Evolutionary conservation across 306 rosid species (phyloP), one percentile per base, ranked within the genome.

Genomic region (Medicago lupulina): DNA sequence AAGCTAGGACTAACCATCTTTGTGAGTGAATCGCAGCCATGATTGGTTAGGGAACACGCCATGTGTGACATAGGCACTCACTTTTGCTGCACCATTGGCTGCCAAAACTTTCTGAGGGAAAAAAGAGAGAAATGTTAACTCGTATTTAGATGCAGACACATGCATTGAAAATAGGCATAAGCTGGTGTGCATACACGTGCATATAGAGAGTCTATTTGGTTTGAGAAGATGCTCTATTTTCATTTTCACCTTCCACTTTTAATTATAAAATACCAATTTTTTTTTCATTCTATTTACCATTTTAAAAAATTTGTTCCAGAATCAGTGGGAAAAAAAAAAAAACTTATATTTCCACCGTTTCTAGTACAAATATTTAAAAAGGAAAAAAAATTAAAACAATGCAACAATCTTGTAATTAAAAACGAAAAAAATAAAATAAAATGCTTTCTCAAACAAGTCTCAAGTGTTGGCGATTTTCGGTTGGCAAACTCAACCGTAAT

Each of bases 31-130:
- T 74, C 88, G 84, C 81, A 83, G 85, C 97, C 97, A 94, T 18
- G 95, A 91, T 39, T 73, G 75, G 73, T 90, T 90, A 13, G 98
- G 98, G 83, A 94, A 94, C 21, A 94, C 98, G 13, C 93, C 98
- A 11, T 92, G 97, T 28, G 97, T 90, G 68, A 92, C 97, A 65
- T 88, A 90, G 49, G 97, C 96, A 54, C 98, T 90, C 75, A 90
- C 96, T 87, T 90, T 92, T 46, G 92, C 88, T 41, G 98, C 98
- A 51, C 97, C 97, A 76, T 95, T 78, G 74, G 92, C 87, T 10
- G 91, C 91, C 86, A 92, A 86, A 44, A 95, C 97, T 90, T 90
- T 95, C 97, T 92, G 82, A 50, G 54, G 57, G 73, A 73, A 79
- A 15, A 73, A 66, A 28, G 38, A 50, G 40, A 62, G 16, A 68